phyloP scores from a whole-genome alignment of 768 basidiomycete species.

The Mycena latifolia region DNA sequence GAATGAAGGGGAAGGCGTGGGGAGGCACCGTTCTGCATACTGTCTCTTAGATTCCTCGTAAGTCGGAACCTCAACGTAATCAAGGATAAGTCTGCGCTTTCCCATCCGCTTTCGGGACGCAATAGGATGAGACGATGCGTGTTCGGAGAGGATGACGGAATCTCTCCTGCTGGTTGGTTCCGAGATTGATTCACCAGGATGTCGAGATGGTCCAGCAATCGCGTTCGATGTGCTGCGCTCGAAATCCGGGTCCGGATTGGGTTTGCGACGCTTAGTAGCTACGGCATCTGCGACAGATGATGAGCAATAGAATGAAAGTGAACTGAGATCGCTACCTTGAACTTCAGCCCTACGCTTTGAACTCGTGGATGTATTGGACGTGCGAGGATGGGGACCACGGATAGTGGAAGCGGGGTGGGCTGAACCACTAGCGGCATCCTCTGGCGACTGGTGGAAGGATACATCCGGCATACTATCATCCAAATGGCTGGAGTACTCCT shows the following conservation, averaged over 20 bases:
- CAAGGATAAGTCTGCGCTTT: conserved; percentile 38
- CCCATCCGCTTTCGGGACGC: conserved; percentile 31
- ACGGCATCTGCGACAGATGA: neutral
- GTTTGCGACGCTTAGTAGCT: conserved; percentile 23
- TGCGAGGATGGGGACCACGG: neutral
- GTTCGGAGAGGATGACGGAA: conserved; percentile 35
- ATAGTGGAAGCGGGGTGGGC: conserved; percentile 14
- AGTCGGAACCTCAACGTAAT: conserved; percentile 45
- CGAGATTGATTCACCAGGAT: conserved; percentile 39
- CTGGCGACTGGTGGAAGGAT: neutral
- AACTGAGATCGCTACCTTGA: conserved; percentile 5
- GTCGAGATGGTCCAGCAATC: conserved; percentile 29
- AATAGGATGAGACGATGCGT: conserved; percentile 40
- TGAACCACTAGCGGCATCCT: conserved; percentile 4
- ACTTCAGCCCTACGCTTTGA: conserved; percentile 18
- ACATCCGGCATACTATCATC: conserved; percentile 19
- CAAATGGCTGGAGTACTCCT: conserved; percentile 39
- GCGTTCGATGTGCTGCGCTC: conserved; percentile 14
- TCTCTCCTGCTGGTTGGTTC: conserved; percentile 44
- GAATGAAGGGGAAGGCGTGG: conserved; percentile 39
- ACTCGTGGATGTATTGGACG: neutral
- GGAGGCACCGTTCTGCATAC: conserved; percentile 25
- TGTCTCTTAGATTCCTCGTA: conserved; percentile 25
- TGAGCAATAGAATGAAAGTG: neutral
- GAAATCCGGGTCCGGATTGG: neutral